These are phyloP conservation scores for Fusarium miscanthi DNA, from an alignment of 2,329 filamentous ascomycete genomes.

Conservation along the genomic window DNA sequence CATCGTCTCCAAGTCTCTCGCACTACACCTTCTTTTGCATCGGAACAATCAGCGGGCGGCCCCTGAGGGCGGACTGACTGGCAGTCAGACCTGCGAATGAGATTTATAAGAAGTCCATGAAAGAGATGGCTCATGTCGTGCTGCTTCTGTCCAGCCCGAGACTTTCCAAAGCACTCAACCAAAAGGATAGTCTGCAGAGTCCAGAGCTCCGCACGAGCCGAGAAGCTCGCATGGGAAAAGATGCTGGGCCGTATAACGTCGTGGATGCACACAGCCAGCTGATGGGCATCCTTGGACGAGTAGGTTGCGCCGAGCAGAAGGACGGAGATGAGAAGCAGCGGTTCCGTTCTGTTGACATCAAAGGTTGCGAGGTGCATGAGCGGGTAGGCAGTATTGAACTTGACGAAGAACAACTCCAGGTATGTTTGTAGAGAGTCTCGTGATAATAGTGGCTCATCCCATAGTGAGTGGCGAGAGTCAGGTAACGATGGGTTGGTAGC, in stretches of 20 bases:
- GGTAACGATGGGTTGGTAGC: neutral
- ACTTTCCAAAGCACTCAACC: slow-evolving; percentile 74
- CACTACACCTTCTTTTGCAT: neutral
- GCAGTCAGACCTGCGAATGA: slow-evolving; percentile 53
- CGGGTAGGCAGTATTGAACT: slow-evolving; percentile 2
- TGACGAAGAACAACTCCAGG: neutral
- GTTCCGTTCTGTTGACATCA: neutral
- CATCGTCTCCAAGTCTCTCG: slow-evolving; percentile 3
- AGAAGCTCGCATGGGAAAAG: slow-evolving; percentile 54
- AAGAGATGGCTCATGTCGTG: slow-evolving; percentile 72
- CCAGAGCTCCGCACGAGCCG: slow-evolving; percentile 69
- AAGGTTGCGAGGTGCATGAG: slow-evolving; percentile 4
- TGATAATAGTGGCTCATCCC: neutral
- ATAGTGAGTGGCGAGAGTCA: neutral
- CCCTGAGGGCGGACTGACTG: neutral
- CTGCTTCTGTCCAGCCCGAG: slow-evolving; percentile 69
- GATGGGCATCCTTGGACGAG: neutral
- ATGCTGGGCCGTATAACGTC: slow-evolving; percentile 1
- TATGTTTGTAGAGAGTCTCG: neutral
- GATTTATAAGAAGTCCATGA: slow-evolving; percentile 53
- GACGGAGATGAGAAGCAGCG: neutral
- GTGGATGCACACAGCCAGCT: slow-evolving; percentile 4
- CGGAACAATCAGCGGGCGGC: neutral
- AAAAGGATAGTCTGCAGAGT: slow-evolving; percentile 70
- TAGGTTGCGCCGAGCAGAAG: neutral